A percentile compares a stretch with the other conserved stretches of the same genome.
Conservation (phyloP, 2,329 filamentous ascomycete species). For the Plectosphaerella sp. region DNA sequence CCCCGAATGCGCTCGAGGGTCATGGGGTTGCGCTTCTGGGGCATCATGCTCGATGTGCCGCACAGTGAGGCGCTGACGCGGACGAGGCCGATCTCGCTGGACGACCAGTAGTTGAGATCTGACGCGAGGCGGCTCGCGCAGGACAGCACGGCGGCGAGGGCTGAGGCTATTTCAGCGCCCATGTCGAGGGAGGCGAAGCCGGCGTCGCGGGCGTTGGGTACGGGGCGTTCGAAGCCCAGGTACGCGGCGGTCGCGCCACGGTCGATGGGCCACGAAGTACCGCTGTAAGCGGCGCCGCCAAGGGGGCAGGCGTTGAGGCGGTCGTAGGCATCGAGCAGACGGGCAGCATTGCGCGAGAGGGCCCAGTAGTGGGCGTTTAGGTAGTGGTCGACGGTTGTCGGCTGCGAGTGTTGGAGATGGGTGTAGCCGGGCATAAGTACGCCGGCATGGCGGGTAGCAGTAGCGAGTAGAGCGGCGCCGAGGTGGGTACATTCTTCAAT, state of each 20-base stretch:
- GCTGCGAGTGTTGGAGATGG: not conserved
- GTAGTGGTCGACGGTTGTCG: not conserved
- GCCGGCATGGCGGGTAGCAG: not conserved
- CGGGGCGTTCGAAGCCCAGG: not conserved
- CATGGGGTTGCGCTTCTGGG: slow-evolving; percentile 10
- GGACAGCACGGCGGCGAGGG: not conserved
- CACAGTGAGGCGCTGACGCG: slow-evolving; percentile 6
- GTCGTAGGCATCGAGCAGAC: not conserved
- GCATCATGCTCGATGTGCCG: slow-evolving; percentile 10
- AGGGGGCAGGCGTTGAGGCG: not conserved
- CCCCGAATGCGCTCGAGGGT: slow-evolving; percentile 8
- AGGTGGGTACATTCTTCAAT: not conserved
- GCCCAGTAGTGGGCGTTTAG: slow-evolving; percentile 1
- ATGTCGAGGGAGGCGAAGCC: not conserved
- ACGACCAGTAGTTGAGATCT: slow-evolving; percentile 7
- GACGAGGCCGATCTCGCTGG: slow-evolving; percentile 6
- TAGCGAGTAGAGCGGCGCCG: not conserved
- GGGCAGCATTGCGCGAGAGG: not conserved
- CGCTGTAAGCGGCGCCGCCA: slow-evolving; percentile 1
- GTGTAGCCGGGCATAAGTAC: not conserved
- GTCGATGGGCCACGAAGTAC: not conserved
- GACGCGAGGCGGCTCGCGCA: slow-evolving; percentile 2
- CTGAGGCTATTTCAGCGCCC: not conserved
- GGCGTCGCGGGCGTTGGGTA: not conserved
- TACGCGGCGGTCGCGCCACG: not conserved